Conservation (phyloP, 129 eudicot genomes). For the Silybum marianum region DNA sequence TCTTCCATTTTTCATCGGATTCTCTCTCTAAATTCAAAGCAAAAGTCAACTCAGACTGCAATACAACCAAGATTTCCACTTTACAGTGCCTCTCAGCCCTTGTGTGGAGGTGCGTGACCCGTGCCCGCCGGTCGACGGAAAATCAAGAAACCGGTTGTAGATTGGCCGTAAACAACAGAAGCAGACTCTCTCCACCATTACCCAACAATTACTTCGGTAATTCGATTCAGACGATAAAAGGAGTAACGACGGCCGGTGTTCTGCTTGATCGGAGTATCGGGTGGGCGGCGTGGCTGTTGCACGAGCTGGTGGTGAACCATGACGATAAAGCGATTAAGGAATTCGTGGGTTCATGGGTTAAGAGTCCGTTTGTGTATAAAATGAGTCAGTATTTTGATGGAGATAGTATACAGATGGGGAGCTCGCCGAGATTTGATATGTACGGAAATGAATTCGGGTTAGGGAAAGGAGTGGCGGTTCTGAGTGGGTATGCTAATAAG, state of each 20-base stretch:
- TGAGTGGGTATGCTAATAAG: slow-evolving; percentile 62
- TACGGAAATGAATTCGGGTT: slow-evolving; percentile 75
- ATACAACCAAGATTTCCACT: slow-evolving; percentile 39
- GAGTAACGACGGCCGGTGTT: slow-evolving; percentile 21
- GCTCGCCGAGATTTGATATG: slow-evolving; percentile 69
- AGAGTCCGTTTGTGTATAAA: slow-evolving; percentile 36
- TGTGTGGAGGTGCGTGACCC: slow-evolving; percentile 54
- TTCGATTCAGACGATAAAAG: slow-evolving; percentile 16
- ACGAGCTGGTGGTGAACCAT: slow-evolving; percentile 43
- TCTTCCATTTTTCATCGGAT: slow-evolving; percentile 50
- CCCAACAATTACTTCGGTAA: slow-evolving; percentile 55
- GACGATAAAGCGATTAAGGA: slow-evolving; percentile 31
- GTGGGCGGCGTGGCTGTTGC: slow-evolving; percentile 57
- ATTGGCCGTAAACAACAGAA: slow-evolving; percentile 37
- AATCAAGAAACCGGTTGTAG: slow-evolving; percentile 38
- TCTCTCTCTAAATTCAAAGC: slow-evolving; percentile 49
- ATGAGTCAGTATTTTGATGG: slow-evolving; percentile 31
- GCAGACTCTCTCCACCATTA: slow-evolving; percentile 53
- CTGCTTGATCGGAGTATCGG: slow-evolving; percentile 37
- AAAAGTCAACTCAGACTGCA: slow-evolving; percentile 40
- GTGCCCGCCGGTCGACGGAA: slow-evolving; percentile 27
- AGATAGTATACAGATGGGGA: slow-evolving; percentile 43
- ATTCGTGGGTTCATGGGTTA: slow-evolving; percentile 35
- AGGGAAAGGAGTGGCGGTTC: slow-evolving; percentile 65
- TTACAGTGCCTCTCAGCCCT: slow-evolving; percentile 52